Conservation (phyloP, 768 basidiomycete species). For the Mycena chlorophos region DNA sequence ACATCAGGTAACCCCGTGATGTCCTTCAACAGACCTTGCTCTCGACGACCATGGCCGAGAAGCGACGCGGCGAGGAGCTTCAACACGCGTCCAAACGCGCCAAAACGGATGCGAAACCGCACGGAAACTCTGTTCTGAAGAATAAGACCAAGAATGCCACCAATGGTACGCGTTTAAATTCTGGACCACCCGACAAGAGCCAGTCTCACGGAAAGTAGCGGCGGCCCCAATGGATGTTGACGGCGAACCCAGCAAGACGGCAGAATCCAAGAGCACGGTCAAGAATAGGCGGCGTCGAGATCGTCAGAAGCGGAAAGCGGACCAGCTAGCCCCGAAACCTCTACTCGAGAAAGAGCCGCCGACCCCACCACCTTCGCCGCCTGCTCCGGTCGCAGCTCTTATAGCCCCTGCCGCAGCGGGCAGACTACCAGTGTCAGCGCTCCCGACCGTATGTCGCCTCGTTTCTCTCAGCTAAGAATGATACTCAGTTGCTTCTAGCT, state of each 20-base stretch:
- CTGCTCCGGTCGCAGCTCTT: too few relatives aligned
- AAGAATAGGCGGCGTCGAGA: conserved; percentile 24
- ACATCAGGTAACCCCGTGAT: conserved; percentile 7
- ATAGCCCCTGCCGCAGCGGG: too few relatives aligned
- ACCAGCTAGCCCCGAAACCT: too few relatives aligned
- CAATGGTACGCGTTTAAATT: conserved; percentile 40
- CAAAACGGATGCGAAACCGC: conserved; percentile 12
- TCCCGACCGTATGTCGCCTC: too few relatives aligned
- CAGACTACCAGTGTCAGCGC: too few relatives aligned
- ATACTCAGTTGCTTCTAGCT: background rate
- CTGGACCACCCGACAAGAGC: background rate
- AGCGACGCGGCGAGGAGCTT: conserved; percentile 19
- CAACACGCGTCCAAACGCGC: conserved; percentile 17
- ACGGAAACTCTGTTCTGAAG: too few relatives aligned
- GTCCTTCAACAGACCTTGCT: background rate
- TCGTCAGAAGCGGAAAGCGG: background rate
- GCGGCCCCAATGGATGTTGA: too few relatives aligned
- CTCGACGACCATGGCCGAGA: conserved; percentile 14
- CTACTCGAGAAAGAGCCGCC: background rate
- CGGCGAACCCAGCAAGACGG: too few relatives aligned
- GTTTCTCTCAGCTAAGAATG: too few relatives aligned
- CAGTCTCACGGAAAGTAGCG: too few relatives aligned
- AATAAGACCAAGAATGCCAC: conserved; percentile 29
- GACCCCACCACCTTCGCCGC: background rate
- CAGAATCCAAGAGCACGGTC: too few relatives aligned